Evolutionary conservation across 2,329 filamentous ascomycete species (phyloP), one percentile per base, ranked within the genome.

Genomic region (Monilinia aucupariae): DNA sequence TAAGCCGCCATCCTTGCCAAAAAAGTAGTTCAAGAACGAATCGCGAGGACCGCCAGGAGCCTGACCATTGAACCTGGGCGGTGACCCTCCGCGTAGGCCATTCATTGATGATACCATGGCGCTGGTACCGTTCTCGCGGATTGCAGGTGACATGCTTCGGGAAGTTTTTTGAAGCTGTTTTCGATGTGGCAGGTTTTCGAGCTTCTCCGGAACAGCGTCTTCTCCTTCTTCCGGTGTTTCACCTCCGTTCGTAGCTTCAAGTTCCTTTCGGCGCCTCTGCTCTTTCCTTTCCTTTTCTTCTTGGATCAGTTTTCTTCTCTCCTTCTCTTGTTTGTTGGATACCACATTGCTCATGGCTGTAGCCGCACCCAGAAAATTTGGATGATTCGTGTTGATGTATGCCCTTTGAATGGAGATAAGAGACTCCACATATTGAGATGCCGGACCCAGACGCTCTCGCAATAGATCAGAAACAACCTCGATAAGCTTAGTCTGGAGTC

Each of bases 341-440:
- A 99, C 96, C 53, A 99, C 93, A 54, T 94, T 92, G 69, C 91
- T 93, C 94, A 99, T 99, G 66, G 94, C 94, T 43, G 92, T 93
- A 27, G 94, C 93, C 20, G 94, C 94, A 51, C 94, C 94, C 20
- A 97, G 85, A 79, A 99, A 99, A 77, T 99, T 99, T 55, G 94
- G 94, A 75, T 99, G 94, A 73, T 99, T 99, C 49, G 94, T 99
- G 79, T 99, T 99, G 78, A 99, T 97, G 77, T 99, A 99, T 25
- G 94, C 94, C 69, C 94, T 85, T 77, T 99, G 94, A 65, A 99
- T 99, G 32, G 94, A 89, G 68, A 99, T 99, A 66, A 99, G 82
- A 48, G 93, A 97, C 76, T 97, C 94, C 50, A 99, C 94, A 70
- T 99, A 99, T 59, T 78, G 83, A 2, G 93, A 96, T 63, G 90